Evolutionary conservation across 1,284 basidiomycete genomes (phyloP), one percentile per base, ranked within the genome.

Genomic region (Apiotrichum brassicae): DNA sequence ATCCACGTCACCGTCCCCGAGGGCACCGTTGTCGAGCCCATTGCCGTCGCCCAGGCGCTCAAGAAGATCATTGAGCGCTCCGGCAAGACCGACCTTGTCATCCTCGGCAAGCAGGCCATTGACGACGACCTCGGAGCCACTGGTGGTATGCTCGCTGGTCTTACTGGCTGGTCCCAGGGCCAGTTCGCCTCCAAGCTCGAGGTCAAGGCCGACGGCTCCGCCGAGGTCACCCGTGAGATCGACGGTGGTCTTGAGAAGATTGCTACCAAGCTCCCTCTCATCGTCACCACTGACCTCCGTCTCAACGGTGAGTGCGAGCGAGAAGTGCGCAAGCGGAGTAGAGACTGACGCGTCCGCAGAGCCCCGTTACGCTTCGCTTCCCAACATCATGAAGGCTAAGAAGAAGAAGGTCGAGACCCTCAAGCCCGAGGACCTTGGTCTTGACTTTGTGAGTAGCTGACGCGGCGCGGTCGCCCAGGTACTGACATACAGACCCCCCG

Each of bases 321-420:
- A 34, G n/a, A 18, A 34, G 33, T 16, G 33, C 8, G 11, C 12
- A 7, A 13, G 3, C 13, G 11, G n/a, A 16, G 38, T 36, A 30
- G 14, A 19, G 23, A 37, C 46, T 47, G 38, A 47, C 46, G 3
- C n/a, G n/a, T 64, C 84, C 45, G 84, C 71, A 87, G 91, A 94
- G 71, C 92, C 92, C 12, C 84, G 92, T 61, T 97, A 94, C 68
- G 91, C 92, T 1, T 91, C 91, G 23, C 73, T 95, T 56, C 92
- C 91, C 16, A 94, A 91, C 67, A 94, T 94, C 73, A 95, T 94
- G 89, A 94, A 94, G 76, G 94, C 94, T 22, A 98, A 97, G 81
- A 99, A 97, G 82, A 99, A 99, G 77, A 86, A 87, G 22, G 76
- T 97, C 44, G 85, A 93, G 75, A 93, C 89, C 67, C 65, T 92